Evolutionary conservation across 148 eudicot genomes (phyloP), one percentile per base, ranked within the genome.

Genomic region (Gaultheria prostrata): DNA sequence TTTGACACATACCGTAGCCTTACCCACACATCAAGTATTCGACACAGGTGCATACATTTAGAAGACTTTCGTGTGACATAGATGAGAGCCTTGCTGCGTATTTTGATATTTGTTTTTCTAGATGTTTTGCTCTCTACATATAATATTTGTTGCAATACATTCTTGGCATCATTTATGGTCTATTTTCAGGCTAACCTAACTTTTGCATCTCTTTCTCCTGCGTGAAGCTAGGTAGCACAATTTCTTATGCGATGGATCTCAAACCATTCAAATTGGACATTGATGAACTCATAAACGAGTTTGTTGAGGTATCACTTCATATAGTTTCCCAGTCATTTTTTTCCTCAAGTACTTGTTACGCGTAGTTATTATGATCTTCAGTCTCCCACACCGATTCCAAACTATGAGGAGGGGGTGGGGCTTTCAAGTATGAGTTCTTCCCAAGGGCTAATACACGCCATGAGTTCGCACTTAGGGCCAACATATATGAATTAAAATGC

Each of bases 241-340:
- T 63, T 30, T 70, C 43, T 61, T 11, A 54, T 77, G 7, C 82
- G 26, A 86, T 93, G 94, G 94, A 90, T 75, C 90, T 90, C 76
- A 87, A 86, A 43, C 88, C 86, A 13, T 93, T 92, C 88, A 92
- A 88, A 81, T 88, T 87, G 24, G 98, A 95, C 88, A 90, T 95
- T 80, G 94, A 95, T 80, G 95, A 95, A 77, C 95, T 95, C 77
- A 89, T 95, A 81, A 83, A 76, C 54, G 95, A 91, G 30, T 95
- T 93, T 67, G 87, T 85, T 1, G 84, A 75, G 78, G 78, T 75
- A 74, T 75, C 24, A 46, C 7, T 11, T 0, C 13, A 9, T 30
- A 10, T 30, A 10, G 63, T 43, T 32, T 26, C 6, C 8, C 13
- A 28, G 8, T 0, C 50, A 2, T 32, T 28, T 43, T 48, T 6